Base-by-base conservation (phyloP, 2,329 filamentous ascomycete species). In the Monosporascus sp. region DNA sequence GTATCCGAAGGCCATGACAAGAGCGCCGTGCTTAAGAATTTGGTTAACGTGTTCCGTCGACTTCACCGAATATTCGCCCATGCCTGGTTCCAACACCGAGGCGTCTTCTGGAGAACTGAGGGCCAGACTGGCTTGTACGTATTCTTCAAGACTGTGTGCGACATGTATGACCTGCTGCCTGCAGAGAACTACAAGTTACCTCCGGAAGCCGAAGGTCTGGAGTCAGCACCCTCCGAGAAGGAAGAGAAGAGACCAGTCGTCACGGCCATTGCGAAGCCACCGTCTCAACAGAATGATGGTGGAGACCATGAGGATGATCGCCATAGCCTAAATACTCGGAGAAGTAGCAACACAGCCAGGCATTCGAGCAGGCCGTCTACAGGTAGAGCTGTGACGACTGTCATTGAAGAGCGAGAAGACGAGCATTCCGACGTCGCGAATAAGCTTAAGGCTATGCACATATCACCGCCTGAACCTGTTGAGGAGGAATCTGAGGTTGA, bases 41-140 rank as follows among this genome's bases (percentile, higher is more conserved):
- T 99, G 55, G 88, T 93, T 62, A 97, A 97, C 69, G 93, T 99
- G 53, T 97, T 99, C 72, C 84, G 94, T 52, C 83, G 94, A 16
- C 83, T 97, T 49, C 96, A 99, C 71, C 84, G 94, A 56, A 97
- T 99, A 72, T 99, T 97, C 68, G 94, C 94, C 47, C 94, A 99
- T 69, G 94, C 94, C 7, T 99, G 94, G 94, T 99, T 97, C 71
- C 91, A 97, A 73, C 94, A 99, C 71, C 84, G 92, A 46, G 88
- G 88, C 52, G 90, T 97, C 51, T 99, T 97, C 71, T 97, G 93
- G 91, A 85, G 89, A 41, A 87, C 97, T 1, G 94, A 99, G 73
- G 83, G 84, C 9, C 85, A 91, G 68, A 91, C 90, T n/a, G 94
- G 94, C 0, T 76, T 99, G 11, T 99, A 99, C 69, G 84, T 96